phyloP scores from a whole-genome alignment of 2,329 filamentous ascomycete species.

The Geosmithia morbida region DNA sequence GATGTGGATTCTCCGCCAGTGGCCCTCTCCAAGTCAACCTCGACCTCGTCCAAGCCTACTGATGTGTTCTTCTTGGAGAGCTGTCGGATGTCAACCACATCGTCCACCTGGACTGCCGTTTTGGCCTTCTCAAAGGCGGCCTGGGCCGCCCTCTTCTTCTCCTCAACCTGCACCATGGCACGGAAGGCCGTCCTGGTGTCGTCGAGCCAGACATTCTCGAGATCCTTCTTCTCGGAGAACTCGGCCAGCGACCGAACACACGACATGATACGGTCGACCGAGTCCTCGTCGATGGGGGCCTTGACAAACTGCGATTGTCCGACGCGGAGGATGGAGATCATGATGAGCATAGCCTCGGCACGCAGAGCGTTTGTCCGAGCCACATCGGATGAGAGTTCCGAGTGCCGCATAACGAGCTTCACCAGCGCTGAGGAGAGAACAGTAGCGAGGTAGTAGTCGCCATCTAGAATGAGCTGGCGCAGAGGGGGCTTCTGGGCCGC shows the following conservation, averaged over 20 bases:
- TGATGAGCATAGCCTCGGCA: conserved; percentile 97
- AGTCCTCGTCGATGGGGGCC: conserved; percentile 93
- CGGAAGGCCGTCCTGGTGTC: conserved; percentile 93
- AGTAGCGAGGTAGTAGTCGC: conserved; percentile 90
- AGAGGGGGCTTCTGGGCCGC: conserved; percentile 92
- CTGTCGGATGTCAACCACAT: conserved; percentile 85
- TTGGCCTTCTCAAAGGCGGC: conserved; percentile 88
- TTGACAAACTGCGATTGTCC: conserved; percentile 99
- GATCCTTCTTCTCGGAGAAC: conserved; percentile 75
- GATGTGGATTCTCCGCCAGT: conserved; percentile 75
- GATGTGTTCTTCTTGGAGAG: conserved; percentile 78
- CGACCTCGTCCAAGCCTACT: conserved; percentile 74
- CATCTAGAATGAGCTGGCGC: conserved; percentile 87
- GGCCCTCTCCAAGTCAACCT: conserved; percentile 82
- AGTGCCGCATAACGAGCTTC: conserved; percentile 95
- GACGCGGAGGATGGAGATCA: conserved; percentile 97
- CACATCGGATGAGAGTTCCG: conserved; percentile 75
- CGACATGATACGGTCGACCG: conserved; percentile 96
- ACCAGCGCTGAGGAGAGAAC: conserved; percentile 93
- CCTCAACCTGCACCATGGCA: conserved; percentile 92
- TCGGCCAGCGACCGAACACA: conserved; percentile 87
- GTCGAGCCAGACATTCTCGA: conserved; percentile 84
- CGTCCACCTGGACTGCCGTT: conserved; percentile 87
- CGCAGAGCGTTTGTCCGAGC: conserved; percentile 86
- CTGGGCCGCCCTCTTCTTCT: conserved; percentile 94